Percentiles rank a stretch among this genome's conserved stretches.
These are phyloP conservation scores for Cordia subcordata DNA, from an alignment of 257 asterid genomes.

Conservation along the genomic window DNA sequence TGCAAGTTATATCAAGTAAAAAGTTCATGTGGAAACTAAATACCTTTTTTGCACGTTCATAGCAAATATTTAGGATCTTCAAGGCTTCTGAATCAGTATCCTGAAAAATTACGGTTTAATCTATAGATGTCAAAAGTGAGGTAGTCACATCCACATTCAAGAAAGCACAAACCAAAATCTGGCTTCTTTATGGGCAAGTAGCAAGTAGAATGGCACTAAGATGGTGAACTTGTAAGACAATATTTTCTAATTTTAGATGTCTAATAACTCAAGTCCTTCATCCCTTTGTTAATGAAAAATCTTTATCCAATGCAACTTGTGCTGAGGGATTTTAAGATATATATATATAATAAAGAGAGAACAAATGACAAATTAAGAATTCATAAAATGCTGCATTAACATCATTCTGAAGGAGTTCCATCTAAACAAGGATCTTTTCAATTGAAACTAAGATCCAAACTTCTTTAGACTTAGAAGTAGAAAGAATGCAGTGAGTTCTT, in stretches of 20 bases:
- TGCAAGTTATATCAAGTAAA: background rate
- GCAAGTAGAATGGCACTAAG: too few species aligned
- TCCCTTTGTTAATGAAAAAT: too few species aligned
- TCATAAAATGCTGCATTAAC: too few species aligned
- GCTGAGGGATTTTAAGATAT: background rate
- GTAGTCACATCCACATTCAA: background rate
- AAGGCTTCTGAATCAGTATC: slow-evolving; percentile 78
- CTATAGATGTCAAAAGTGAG: slow-evolving; percentile 2
- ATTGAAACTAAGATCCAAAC: too few species aligned
- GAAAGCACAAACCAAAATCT: background rate
- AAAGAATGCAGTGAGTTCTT: slow-evolving; percentile 19
- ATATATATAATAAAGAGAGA: background rate
- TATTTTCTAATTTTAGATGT: too few species aligned
- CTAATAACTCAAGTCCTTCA: too few species aligned
- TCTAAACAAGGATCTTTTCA: too few species aligned
- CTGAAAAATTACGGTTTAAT: slow-evolving; percentile 31
- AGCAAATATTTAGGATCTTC: slow-evolving; percentile 52
- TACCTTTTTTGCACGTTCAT: slow-evolving; percentile 83
- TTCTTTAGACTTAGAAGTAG: background rate
- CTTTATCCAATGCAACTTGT: background rate
- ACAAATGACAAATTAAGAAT: too few species aligned
- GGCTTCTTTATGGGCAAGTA: too few species aligned
- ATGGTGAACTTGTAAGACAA: too few species aligned
- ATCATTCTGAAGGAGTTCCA: too few species aligned
- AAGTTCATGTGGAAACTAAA: background rate